These are phyloP conservation scores for Fusarium liriodendri DNA, from an alignment of 2,329 filamentous ascomycete genomes.

Conservation along the genomic window DNA sequence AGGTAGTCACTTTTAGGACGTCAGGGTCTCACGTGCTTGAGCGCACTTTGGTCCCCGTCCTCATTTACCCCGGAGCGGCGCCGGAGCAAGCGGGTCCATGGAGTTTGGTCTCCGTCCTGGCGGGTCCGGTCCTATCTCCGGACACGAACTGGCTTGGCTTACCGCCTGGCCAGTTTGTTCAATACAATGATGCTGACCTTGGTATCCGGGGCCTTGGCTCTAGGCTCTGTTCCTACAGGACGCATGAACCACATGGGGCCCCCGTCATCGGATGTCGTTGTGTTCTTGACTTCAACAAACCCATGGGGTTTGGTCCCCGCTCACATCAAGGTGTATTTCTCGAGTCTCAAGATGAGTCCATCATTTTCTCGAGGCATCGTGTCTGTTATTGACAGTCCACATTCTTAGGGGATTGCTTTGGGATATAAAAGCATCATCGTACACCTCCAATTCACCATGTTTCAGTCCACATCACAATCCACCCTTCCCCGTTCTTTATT, in stretches of 20 bases:
- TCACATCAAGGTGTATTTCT: background rate
- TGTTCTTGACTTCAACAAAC: background rate
- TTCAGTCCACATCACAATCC: background rate
- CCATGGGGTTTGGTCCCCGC: slow-evolving; percentile 5
- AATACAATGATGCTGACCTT: background rate
- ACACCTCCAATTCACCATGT: background rate
- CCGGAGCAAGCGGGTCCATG: background rate
- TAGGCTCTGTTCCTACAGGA: background rate
- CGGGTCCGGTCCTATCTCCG: background rate
- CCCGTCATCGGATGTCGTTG: background rate
- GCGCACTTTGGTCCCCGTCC: slow-evolving; percentile 6
- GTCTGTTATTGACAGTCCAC: background rate
- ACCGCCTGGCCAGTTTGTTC: background rate
- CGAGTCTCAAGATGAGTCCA: background rate
- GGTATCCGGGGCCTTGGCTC: background rate
- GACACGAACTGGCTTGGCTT: background rate
- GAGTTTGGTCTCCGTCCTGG: slow-evolving; percentile 5
- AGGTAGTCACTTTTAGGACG: background rate
- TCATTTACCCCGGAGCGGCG: background rate
- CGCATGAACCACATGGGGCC: background rate
- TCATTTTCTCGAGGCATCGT: background rate
- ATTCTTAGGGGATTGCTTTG: background rate
- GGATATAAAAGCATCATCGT: background rate
- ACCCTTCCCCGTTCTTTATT: background rate
- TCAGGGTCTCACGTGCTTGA: background rate